Percentiles rank a stretch among this genome's conserved stretches.
phyloP scores from a whole-genome alignment of 805 yeast genomes.

The Kuraishia ogatae region DNA sequence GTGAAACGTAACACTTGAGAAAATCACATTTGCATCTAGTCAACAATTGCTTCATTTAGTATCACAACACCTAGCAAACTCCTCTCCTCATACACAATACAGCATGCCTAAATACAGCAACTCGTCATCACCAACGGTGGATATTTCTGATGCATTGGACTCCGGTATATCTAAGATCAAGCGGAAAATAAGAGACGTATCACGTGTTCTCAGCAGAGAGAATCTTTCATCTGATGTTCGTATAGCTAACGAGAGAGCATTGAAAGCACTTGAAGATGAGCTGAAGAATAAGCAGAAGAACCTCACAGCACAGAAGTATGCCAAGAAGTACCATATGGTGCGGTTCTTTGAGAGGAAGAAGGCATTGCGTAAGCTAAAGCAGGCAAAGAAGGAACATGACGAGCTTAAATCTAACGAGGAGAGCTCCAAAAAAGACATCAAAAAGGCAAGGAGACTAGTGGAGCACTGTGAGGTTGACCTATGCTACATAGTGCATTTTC shows the following conservation, averaged over 20 bases:
- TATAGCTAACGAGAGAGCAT: constrained; percentile 35
- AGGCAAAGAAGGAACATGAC: constrained; percentile 31
- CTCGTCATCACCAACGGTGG: constrained; percentile 3
- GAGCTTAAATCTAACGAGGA: constrained; percentile 18
- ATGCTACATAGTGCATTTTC: constrained; percentile 70
- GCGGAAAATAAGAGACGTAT: constrained; percentile 81
- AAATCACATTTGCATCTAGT: neutral
- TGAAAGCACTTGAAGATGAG: constrained; percentile 39
- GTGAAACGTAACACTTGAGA: too few species aligned
- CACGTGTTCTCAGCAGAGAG: constrained; percentile 54
- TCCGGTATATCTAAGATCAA: constrained; percentile 47
- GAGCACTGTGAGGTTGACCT: constrained; percentile 57
- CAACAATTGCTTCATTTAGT: too few species aligned
- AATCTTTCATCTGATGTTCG: constrained; percentile 47
- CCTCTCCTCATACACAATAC: neutral
- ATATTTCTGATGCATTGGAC: constrained; percentile 19
- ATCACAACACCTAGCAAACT: too few species aligned
- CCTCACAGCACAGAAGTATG: constrained; percentile 30
- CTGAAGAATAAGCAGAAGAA: constrained; percentile 30
- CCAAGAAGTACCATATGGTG: constrained; percentile 85
- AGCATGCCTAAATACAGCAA: neutral
- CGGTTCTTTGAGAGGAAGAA: constrained; percentile 86
- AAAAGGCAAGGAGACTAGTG: constrained; percentile 37
- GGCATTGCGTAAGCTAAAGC: constrained; percentile 64
- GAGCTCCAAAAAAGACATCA: constrained; percentile 18